Evolutionary conservation across 345 rosid species (phyloP), one percentile per base, ranked within the genome.

Genomic region (Hirschfeldia incana): DNA sequence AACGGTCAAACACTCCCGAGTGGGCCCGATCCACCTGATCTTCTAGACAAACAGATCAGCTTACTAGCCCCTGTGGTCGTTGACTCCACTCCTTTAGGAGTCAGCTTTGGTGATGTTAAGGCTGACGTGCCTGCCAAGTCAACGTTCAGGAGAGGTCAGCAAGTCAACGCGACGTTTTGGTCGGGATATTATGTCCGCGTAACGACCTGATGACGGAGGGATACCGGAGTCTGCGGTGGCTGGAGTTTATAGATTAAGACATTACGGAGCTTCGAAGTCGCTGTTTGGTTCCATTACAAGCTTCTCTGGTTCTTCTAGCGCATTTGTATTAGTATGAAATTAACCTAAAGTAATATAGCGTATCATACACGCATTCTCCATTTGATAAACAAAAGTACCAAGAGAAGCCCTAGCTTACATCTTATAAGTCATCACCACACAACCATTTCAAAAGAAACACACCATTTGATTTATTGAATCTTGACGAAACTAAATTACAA

Each of bases 191-290:
- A 53, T 92, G 92, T 77, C 97, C 97, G 0, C 79, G 96, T 76
- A 94, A 92, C 27, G 98, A 94, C 84, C 87, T 92, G 73, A 86
- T 94, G 96, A 90, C 96, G 0, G 97, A 89, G 72, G 98, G 96
- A 57, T 91, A 58, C 97, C 96, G 0, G 78, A 66, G 39, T 85
- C 90, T 13, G 91, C 89, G 0, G 78, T 49, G 10, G 59, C 85
- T 0, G 94, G 98, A 73, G 92, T 94, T 59, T 92, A 94, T 27
- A 88, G 96, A 81, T 73, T 94, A 71, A 86, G 83, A 59, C 97
- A 94, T 85, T 94, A 87, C 68, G 97, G 98, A 79, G 96, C 98
- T 76, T 86, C 98, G 0, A 91, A 89, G 86, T 53, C 86, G 30
- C 85, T 92, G 26, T 29, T 87, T 9, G 93, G 97, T 16, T 71